Evolutionary conservation across 768 basidiomycete genomes (phyloP).

Genomic region (Suillus placidus): DNA sequence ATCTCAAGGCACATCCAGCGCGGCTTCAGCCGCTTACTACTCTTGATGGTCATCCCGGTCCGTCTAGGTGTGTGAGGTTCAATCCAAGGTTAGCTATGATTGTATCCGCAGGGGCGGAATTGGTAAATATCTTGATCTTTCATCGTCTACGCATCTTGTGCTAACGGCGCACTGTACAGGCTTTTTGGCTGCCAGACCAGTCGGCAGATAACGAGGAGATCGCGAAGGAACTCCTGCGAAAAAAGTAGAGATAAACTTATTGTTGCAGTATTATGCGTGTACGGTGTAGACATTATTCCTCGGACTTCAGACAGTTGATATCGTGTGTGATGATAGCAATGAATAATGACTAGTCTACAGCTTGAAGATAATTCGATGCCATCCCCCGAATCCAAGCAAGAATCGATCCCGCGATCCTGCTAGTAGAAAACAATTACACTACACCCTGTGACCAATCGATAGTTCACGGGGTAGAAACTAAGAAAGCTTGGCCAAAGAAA

Average conservation of each 20-base stretch:
- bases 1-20: conserved; percentile 54
- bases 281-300: too few species aligned
- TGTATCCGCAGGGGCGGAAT: conserved; percentile 77
- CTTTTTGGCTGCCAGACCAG: conserved; percentile 71
- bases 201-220: conserved; percentile 70
- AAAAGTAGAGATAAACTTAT: conserved; percentile 33
- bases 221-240: conserved; percentile 69
- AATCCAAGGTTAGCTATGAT: conserved; percentile 92
- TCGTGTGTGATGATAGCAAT: not conserved
- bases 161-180: conserved; percentile 39
- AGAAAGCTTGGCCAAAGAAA: conserved; percentile 58
- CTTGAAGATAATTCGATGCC: not conserved
- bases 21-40: conserved; percentile 51
- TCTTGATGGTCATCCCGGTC: conserved; percentile 82
- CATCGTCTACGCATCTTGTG: not conserved
- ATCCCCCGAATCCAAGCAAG: not conserved
- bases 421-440: not conserved
- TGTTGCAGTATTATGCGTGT: not conserved
- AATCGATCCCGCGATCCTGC: conserved; percentile 17
- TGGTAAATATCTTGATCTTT: conserved; percentile 52
- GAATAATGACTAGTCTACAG: conserved; percentile 2
- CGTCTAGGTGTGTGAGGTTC: conserved; percentile 84
- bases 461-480: conserved; percentile 29
- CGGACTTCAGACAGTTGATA: not conserved
- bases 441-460: not conserved